Base-by-base conservation (phyloP, 345 rosid genomes). In the Hirschfeldia incana region DNA sequence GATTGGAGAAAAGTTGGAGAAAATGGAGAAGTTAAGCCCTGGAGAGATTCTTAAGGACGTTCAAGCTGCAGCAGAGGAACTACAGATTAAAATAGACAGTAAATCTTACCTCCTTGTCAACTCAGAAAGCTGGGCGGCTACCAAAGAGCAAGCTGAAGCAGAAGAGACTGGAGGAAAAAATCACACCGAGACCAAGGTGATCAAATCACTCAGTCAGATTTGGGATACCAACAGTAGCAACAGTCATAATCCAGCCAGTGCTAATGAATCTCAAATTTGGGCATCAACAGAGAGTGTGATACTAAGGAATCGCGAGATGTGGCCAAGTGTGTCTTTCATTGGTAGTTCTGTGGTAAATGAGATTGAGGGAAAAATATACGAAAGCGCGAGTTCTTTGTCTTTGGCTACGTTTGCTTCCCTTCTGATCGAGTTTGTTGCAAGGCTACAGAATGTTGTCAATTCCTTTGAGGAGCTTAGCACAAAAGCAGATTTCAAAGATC, bases 351-450 rank as follows among this genome's bases (percentile, higher is more conserved):
- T 76, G 44, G 57, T 84, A 3, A 33, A 51, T 15, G 79, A 82
- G 8, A 81, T 28, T 21, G 92, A 88, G 75, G 85, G 88, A 0
- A 93, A 84, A 75, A 90, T 88, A 17, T 87, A 83, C 37, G 97
- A 91, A 83, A 91, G 97, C 49, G 94, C 97, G 8, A 93, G 95
- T 76, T 82, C 97, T 72, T 62, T 93, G 44, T 90, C 98, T 8
- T 62, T 91, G 34, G 95, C 97, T 13, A 93, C 98, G 10, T 90
- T 91, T 73, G 76, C 93, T 13, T 91, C 94, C 3, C 88, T 93
- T 75, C 73, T 91, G 74, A 88, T 93, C 58, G 97, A 93, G 84
- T 93, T 93, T 75, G 97, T 88, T 12, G 98, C 98, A 1, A 89
- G 98, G 89, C 89, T 91, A 7, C 92, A 89, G 73, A 91, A 91